Evolutionary conservation across 371 early-diverging fungal genomes (phyloP), one percentile per base, ranked within the genome.

Genomic region (Apophysomyces elegans): DNA sequence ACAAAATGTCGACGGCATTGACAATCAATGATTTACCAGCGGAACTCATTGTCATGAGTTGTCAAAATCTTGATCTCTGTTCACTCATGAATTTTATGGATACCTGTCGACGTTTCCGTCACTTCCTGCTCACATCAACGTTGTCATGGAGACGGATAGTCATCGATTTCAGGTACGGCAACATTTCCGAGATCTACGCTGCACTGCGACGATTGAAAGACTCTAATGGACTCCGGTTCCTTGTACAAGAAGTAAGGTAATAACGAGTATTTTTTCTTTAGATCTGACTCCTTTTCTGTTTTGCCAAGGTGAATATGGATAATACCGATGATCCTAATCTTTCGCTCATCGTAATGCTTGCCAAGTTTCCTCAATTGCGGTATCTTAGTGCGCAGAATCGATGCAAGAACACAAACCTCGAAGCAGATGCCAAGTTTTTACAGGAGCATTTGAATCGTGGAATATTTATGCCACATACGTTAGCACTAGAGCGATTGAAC

Each of bases 281-380:
- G 21, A 50, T 58, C n/a, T 41, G 6, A 37, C 21, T 18, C 43
- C 47, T 37, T 35, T 11, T 44, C 18, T 45, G 46, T 37, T 5
- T 14, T 35, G 16, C 62, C 5, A 50, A 78, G 78, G 75, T 76
- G 6, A 44, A 66, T 0, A 80, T 83, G 83, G 83, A 83, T 36
- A 69, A 68, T 12, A 70, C 62, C 32, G 83, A 83, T 26, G 77
- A 80, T 64, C 58, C 76, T 1, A 71, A 73, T 57, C 64, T 78
- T 26, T 78, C 80, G 9, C 80, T 72, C 9, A 64, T 83, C 14
- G 71, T 83, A 13, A 80, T 83, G 83, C 54, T 83, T 4, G 73
- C 76, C 56, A 83, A 83, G 37, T 83, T 83, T 37, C 80, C 80
- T 11, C 58, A 69, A 26, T 38, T 83, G 21, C 66, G 65, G 16